A percentile compares a stretch with the other conserved stretches of the same genome.
Evolutionary conservation across 495 filamentous ascomycete species (phyloP).

Genomic region (Oleoguttula mirabilis): DNA sequence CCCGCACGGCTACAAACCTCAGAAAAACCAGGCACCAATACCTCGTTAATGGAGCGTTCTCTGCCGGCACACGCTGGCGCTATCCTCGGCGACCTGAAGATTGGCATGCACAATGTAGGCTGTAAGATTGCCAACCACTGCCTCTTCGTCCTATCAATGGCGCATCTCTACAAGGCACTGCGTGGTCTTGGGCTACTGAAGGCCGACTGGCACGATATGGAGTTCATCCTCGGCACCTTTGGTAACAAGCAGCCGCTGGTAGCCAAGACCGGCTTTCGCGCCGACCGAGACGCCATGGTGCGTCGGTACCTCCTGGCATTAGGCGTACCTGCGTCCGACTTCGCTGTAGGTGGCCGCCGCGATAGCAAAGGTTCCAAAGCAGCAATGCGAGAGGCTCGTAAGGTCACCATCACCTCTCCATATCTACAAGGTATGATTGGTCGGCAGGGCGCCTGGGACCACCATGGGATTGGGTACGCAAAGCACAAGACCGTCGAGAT

Average conservation of each 20-base stretch:
- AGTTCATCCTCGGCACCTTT: neutral
- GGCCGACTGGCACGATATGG: conserved; percentile 8
- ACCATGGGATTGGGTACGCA: too few species aligned
- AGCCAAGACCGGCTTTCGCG: neutral
- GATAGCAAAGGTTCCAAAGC: too few species aligned
- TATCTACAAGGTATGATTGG: too few species aligned
- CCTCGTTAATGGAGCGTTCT: neutral
- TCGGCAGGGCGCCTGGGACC: too few species aligned
- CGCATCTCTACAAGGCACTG: conserved; percentile 33
- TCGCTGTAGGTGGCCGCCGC: too few species aligned
- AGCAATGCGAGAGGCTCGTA: too few species aligned
- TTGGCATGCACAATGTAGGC: conserved; percentile 1
- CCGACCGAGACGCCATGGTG: neutral
- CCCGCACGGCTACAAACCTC: too few species aligned
- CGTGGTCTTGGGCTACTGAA: conserved; percentile 1
- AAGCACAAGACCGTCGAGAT: too few species aligned
- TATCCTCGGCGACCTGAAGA: conserved; percentile 3
- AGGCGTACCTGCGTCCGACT: too few species aligned
- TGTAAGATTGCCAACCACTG: conserved; percentile 4
- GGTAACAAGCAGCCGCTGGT: conserved; percentile 1
- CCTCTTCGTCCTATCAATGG: conserved; percentile 1
- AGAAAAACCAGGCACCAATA: too few species aligned
- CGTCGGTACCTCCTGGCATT: neutral
- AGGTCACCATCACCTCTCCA: too few species aligned
- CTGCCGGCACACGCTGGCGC: conserved; percentile 5